Evolutionary conservation across 345 rosid species (phyloP).

Genomic region (Eucalyptus erythrocorys): DNA sequence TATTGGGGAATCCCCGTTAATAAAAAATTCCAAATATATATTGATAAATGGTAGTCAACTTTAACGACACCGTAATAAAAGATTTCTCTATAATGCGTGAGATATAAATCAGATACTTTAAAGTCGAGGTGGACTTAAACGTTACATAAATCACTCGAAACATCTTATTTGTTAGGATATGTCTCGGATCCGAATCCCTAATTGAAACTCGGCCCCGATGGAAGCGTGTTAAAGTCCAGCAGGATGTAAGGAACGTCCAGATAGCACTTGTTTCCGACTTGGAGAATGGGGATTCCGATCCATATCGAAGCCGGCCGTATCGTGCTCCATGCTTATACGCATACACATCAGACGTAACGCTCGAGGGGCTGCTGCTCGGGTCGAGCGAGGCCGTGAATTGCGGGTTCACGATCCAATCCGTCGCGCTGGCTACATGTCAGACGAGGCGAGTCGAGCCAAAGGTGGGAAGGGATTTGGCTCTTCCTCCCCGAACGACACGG

Average conservation of each 20-base stretch:
- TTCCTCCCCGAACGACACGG: not conserved
- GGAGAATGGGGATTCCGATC: not conserved
- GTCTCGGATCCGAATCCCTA: not conserved
- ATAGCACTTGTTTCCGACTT: not conserved
- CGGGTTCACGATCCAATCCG: not conserved
- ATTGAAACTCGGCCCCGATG: not conserved
- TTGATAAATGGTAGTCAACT: not conserved
- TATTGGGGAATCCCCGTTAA: accelerated
- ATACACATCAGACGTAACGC: not conserved
- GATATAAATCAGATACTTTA: not conserved
- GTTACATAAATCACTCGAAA: not conserved
- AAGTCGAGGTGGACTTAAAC: not conserved
- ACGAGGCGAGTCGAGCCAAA: not conserved
- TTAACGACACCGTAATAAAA: not conserved
- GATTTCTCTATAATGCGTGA: not conserved
- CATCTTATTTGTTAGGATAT: not conserved
- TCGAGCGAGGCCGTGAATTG: not conserved
- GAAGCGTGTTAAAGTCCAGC: not conserved
- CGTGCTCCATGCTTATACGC: not conserved
- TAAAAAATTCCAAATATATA: not conserved
- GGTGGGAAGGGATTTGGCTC: not conserved
- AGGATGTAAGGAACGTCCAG: not conserved
- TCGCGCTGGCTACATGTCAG: not conserved
- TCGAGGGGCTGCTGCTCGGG: not conserved
- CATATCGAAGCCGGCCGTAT: not conserved